Conservation (phyloP, 2,329 filamentous ascomycete species). For the Phialophora chinensis region DNA sequence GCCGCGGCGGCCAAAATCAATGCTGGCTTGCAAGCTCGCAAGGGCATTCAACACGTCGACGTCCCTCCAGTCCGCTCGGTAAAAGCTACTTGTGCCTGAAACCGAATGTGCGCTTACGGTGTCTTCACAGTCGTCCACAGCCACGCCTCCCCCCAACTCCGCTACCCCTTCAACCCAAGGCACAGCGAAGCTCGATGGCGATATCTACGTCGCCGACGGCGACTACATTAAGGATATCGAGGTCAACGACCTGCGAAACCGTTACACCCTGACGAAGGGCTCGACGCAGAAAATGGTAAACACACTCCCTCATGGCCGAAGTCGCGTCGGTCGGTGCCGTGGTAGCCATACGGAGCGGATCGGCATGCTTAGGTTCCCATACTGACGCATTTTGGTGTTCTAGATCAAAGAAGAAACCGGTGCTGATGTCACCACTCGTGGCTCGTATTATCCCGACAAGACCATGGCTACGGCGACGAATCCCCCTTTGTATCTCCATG, state of each 20-base stretch:
- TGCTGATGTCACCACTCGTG: conserved; percentile 98
- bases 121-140: conserved; percentile 24
- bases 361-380: conserved; percentile 47
- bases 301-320: conserved; percentile 52
- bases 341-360: background rate
- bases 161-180: conserved; percentile 57
- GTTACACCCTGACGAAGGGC: conserved; percentile 95
- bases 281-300: conserved; percentile 99
- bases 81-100: conserved; percentile 40
- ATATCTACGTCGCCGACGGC: conserved; percentile 93
- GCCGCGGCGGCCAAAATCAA: conserved; percentile 90
- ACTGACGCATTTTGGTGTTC: conserved; percentile 88
- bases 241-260: conserved; percentile 96
- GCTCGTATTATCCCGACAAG: conserved; percentile 96
- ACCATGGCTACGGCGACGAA: conserved; percentile 95
- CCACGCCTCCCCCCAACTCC: conserved; percentile 54
- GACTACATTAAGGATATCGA: conserved; percentile 99
- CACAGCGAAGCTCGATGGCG: conserved; percentile 72
- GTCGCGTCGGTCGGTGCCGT: background rate
- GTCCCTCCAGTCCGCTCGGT: conserved; percentile 77
- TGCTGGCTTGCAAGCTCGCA: conserved; percentile 81
- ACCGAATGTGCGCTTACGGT: background rate
- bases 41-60: conserved; percentile 87
- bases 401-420: conserved; percentile 99
- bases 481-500: conserved; percentile 90